These are phyloP conservation scores for Phytophthora colocasiae DNA, from an alignment of 352 stramenopile genomes.

Conservation along the genomic window DNA sequence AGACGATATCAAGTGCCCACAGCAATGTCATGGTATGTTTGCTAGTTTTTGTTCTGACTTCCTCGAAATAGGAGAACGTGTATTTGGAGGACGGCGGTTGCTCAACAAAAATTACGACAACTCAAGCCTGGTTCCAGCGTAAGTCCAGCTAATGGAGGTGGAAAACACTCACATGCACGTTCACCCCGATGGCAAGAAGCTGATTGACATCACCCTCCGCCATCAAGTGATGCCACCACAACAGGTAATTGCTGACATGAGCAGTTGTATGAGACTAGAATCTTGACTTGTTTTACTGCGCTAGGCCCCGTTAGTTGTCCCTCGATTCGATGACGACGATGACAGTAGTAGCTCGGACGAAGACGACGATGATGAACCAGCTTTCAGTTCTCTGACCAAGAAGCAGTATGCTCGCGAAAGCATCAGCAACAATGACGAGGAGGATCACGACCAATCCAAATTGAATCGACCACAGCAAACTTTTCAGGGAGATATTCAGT, in stretches of 20 bases:
- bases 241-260: constrained; percentile 2
- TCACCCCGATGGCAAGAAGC: constrained; percentile 51
- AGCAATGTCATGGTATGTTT: constrained; percentile 14
- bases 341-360: constrained; percentile 59
- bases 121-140: not conserved
- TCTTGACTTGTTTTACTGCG: constrained; percentile 1
- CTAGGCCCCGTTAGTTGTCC: constrained; percentile 58
- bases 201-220: constrained; percentile 65
- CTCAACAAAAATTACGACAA: constrained; percentile 2
- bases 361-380: constrained; percentile 36
- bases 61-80: constrained; percentile 12
- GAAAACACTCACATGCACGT: constrained; percentile 54
- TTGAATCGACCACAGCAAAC: not conserved
- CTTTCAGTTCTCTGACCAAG: constrained; percentile 4
- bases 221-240: constrained; percentile 20
- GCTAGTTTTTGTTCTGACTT: constrained; percentile 3
- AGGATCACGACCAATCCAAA: constrained; percentile 18
- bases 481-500: constrained; percentile 50
- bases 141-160: constrained; percentile 46
- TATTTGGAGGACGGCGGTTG: constrained; percentile 18
- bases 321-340: constrained; percentile 75
- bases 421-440: constrained; percentile 34
- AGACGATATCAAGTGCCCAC: constrained; percentile 15
- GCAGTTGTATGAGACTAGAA: too few relatives aligned
- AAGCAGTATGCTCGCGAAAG: not conserved